Conservation (phyloP, 2,329 filamentous ascomycete genomes). For the Alternaria novae-zelandiae region DNA sequence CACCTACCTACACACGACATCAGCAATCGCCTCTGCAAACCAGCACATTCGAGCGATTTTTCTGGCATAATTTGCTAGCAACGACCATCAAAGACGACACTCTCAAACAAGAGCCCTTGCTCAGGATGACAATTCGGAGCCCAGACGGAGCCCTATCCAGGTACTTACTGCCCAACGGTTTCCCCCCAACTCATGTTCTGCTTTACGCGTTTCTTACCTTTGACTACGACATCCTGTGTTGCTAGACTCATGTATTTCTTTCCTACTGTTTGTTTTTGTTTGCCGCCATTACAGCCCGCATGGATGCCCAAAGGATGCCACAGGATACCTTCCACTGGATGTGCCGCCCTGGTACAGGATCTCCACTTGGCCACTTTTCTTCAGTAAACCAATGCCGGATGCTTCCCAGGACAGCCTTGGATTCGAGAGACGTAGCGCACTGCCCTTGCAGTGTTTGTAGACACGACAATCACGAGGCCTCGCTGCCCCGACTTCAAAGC, state of each 20-base stretch:
- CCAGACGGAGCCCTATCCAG: slow-evolving; percentile 50
- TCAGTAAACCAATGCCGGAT: slow-evolving; percentile 20
- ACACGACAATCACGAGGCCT: slow-evolving; percentile 31
- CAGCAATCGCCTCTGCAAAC: slow-evolving; percentile 23
- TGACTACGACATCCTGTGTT: slow-evolving; percentile 28
- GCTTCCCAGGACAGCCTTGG: slow-evolving; percentile 9
- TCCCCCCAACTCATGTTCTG: slow-evolving; percentile 32
- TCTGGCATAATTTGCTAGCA: slow-evolving; percentile 25
- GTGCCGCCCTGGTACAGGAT: slow-evolving; percentile 25
- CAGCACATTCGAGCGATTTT: slow-evolving; percentile 10
- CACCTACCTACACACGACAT: slow-evolving; percentile 16
- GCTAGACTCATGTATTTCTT: slow-evolving; percentile 35
- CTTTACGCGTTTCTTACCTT: slow-evolving; percentile 28
- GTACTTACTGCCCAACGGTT: slow-evolving; percentile 53
- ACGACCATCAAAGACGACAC: slow-evolving; percentile 22
- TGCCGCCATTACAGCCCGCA: slow-evolving; percentile 42
- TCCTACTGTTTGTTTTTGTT: slow-evolving; percentile 27
- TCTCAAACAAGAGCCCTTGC: slow-evolving; percentile 45
- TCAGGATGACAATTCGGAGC: slow-evolving; percentile 54
- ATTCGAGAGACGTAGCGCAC: slow-evolving; percentile 19
- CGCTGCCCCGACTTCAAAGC: slow-evolving; percentile 33
- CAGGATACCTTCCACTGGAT: slow-evolving; percentile 24
- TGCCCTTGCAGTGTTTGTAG: slow-evolving; percentile 39
- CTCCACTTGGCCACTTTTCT: slow-evolving; percentile 26
- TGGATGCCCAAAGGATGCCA: slow-evolving; percentile 28